Evolutionary conservation across 495 filamentous ascomycete species (phyloP).

Genomic region (Penicillium odoratum): DNA sequence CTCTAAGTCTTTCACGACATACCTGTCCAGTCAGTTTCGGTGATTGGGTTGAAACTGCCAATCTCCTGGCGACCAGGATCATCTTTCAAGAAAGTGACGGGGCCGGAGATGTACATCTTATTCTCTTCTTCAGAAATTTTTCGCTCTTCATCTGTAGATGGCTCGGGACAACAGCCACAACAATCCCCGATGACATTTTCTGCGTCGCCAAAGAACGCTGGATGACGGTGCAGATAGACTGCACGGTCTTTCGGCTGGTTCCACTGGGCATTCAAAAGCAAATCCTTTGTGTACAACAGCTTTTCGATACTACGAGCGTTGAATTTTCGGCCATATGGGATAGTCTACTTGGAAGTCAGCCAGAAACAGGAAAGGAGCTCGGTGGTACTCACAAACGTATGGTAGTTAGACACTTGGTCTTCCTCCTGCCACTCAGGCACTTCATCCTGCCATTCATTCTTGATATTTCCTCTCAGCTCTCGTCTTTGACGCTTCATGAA

Average conservation of each 20-base stretch:
- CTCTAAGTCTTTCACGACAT: slow-evolving; percentile 30
- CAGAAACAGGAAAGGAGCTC: background rate
- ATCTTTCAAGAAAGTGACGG: slow-evolving; percentile 70
- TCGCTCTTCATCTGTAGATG: slow-evolving; percentile 65
- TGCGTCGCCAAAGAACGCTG: slow-evolving; percentile 67
- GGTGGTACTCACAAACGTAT: slow-evolving; percentile 55
- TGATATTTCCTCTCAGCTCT: slow-evolving; percentile 59
- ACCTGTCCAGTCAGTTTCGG: slow-evolving; percentile 79
- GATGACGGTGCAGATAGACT: slow-evolving; percentile 76
- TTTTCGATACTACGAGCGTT: slow-evolving; percentile 74
- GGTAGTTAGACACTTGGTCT: slow-evolving; percentile 72
- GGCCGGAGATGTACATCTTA: slow-evolving; percentile 70
- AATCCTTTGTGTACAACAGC: slow-evolving; percentile 72
- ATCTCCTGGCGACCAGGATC: slow-evolving; percentile 76
- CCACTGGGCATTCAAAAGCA: slow-evolving; percentile 86
- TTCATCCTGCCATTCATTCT: slow-evolving; percentile 70
- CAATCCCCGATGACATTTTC: slow-evolving; percentile 73
- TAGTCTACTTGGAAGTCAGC: slow-evolving; percentile 36
- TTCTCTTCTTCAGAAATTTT: slow-evolving; percentile 67
- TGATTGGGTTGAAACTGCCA: slow-evolving; percentile 74
- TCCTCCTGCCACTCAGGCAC: slow-evolving; percentile 77
- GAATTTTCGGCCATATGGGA: slow-evolving; percentile 73
- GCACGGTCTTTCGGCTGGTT: slow-evolving; percentile 68
- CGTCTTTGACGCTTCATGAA: slow-evolving; percentile 19
- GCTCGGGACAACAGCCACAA: slow-evolving; percentile 72